Evolutionary conservation across 345 rosid species (phyloP).

Genomic region (Boechera retrofracta): DNA sequence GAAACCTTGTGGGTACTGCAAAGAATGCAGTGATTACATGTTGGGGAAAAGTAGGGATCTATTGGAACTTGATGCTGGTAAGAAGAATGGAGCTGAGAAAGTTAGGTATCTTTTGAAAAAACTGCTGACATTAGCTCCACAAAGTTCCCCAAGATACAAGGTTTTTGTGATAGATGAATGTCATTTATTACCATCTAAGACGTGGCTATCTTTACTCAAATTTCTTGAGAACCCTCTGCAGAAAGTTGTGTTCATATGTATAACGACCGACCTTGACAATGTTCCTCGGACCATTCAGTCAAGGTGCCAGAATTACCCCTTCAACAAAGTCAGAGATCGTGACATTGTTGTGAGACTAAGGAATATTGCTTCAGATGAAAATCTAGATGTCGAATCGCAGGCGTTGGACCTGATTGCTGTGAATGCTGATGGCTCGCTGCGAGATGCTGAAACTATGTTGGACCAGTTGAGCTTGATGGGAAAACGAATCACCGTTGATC

Average conservation of each 20-base stretch:
- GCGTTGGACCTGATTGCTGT: slow-evolving; percentile 85
- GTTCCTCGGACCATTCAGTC: slow-evolving; percentile 92
- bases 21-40: slow-evolving; percentile 68
- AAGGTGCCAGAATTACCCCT: slow-evolving; percentile 78
- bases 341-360: slow-evolving; percentile 67
- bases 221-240: slow-evolving; percentile 81
- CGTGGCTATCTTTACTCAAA: slow-evolving; percentile 85
- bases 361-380: slow-evolving; percentile 71
- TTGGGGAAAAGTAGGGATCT: slow-evolving; percentile 67
- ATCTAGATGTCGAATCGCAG: slow-evolving; percentile 75
- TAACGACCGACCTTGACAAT: slow-evolving; percentile 78
- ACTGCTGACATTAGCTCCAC: slow-evolving; percentile 54
- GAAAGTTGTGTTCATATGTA: slow-evolving; percentile 72
- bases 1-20: slow-evolving; percentile 89
- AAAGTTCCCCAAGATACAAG: slow-evolving; percentile 58
- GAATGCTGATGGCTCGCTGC: slow-evolving; percentile 94
- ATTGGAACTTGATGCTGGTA: slow-evolving; percentile 73
- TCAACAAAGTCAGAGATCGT: slow-evolving; percentile 81
- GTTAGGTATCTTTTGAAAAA: slow-evolving; percentile 63
- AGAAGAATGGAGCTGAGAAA: slow-evolving; percentile 67
- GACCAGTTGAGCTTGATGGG: slow-evolving; percentile 95
- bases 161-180: slow-evolving; percentile 90
- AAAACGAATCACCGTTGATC: slow-evolving; percentile 73
- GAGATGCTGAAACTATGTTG: slow-evolving; percentile 93
- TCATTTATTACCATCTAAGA: slow-evolving; percentile 79